Conservation (phyloP, 2,329 filamentous ascomycete species). For the Xylariaceae sp. region DNA sequence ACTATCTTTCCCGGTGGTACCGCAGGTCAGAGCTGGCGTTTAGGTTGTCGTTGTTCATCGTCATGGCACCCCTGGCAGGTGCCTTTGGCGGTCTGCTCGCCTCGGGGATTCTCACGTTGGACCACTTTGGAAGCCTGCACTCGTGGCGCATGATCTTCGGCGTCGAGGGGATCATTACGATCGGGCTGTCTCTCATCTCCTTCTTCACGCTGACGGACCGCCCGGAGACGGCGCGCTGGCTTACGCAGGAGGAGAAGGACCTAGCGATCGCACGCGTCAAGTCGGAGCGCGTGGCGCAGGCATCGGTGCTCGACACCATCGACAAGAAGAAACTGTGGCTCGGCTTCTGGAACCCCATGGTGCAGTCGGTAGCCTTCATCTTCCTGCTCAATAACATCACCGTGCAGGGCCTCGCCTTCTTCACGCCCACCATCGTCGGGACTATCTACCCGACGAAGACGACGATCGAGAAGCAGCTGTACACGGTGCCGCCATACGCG, state of each 20-base stretch:
- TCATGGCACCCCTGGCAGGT: constrained; percentile 72
- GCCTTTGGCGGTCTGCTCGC: constrained; percentile 74
- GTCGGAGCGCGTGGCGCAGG: constrained; percentile 68
- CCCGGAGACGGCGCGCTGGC: constrained; percentile 70
- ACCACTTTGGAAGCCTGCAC: constrained; percentile 50
- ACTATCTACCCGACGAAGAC: constrained; percentile 67
- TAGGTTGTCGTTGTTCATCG: constrained; percentile 70
- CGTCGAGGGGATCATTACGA: constrained; percentile 57
- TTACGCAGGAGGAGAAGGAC: constrained; percentile 68
- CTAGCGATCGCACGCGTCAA: constrained; percentile 71
- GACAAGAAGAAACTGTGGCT: constrained; percentile 63
- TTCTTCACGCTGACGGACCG: constrained; percentile 72
- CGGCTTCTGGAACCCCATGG: constrained; percentile 68
- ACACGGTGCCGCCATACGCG: constrained; percentile 73
- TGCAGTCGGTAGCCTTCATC: constrained; percentile 34
- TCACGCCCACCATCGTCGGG: constrained; percentile 71
- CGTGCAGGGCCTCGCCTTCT: constrained; percentile 73
- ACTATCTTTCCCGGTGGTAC: constrained; percentile 76
- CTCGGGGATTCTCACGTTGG: constrained; percentile 66
- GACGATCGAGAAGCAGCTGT: constrained; percentile 69
- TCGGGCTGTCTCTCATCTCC: constrained; percentile 60
- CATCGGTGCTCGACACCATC: constrained; percentile 67
- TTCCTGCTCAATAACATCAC: constrained; percentile 57
- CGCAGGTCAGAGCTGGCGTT: constrained; percentile 71
- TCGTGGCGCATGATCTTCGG: constrained; percentile 42